Evolutionary conservation across 106 monocot genomes (phyloP).

Genomic region (Dendrobium nobile): DNA sequence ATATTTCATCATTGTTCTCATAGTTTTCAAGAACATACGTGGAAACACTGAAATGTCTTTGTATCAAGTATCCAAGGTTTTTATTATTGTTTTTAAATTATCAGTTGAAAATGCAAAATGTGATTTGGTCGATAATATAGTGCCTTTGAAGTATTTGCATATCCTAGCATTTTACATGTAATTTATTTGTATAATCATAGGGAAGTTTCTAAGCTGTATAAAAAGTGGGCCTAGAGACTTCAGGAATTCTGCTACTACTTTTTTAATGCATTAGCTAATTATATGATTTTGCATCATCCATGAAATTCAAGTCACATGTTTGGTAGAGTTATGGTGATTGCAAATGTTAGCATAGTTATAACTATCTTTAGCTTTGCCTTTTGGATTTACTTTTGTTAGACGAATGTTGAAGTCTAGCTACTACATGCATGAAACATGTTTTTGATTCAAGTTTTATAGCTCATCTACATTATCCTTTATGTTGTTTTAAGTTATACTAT

Average conservation of each 20-base stretch:
- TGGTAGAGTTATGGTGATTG: neutral
- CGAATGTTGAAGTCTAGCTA: neutral
- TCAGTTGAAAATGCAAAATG: too few species aligned
- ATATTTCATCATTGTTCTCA: too few species aligned
- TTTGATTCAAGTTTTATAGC: neutral
- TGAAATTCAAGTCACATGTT: neutral
- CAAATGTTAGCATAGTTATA: neutral
- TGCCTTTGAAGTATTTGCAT: too few species aligned
- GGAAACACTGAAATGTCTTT: too few species aligned
- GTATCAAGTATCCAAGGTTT: too few species aligned
- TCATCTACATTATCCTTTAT: neutral
- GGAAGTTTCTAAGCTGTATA: too few species aligned
- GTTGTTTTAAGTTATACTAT: neutral
- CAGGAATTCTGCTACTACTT: neutral
- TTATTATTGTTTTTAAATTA: too few species aligned
- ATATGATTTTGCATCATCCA: neutral
- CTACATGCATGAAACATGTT: neutral
- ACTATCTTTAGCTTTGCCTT: neutral
- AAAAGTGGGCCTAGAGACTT: too few species aligned
- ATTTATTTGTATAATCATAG: too few species aligned
- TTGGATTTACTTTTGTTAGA: neutral
- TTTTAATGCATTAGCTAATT: neutral
- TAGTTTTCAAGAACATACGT: too few species aligned
- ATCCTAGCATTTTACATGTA: too few species aligned
- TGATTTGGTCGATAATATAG: too few species aligned